Base-by-base conservation (phyloP, 352 stramenopile genomes). In the Thalassiosira delicatula region DNA sequence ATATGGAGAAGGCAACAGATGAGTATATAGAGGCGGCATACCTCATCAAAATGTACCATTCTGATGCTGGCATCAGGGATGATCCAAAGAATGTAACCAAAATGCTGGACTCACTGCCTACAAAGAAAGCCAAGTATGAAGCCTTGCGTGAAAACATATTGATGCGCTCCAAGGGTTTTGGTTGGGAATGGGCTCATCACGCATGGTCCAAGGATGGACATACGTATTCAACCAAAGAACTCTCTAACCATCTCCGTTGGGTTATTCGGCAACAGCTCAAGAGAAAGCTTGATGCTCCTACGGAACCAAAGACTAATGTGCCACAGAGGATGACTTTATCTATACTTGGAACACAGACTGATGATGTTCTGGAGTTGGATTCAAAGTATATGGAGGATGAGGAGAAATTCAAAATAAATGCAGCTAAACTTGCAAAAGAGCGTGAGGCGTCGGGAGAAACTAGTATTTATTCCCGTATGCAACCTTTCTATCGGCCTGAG, bases 121-220 rank as follows among this genome's bases (percentile, higher is more conserved):
- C 49, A 11, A 27, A 66, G 14, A 60, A 14, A 25, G 63, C 63
- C 33, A 61, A 62, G 46, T 49, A 49, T 19, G 30, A 65, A 19
- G 57, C 59, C n/a, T 37, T 79, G 56, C 72, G 73, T 27, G 40
- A 33, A 17, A 79, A 73, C 27, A 79, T 79, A 19, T 23, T 32
- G 4, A 79, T 79, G 33, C 61, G 70, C 25, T 32, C 73, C 23
- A 79, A 74, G 21, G 70, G 70, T 40, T 72, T 79, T 32, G 62
- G 70, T 33, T 79, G 70, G 70, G 53, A 74, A n/a, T 73, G 60
- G 46, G 57, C 17, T 70, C 25, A 44, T 37, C 56, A 78, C 59
- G 17, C 65, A 29, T 82, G 74, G 74, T 70, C 63, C 9, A 70
- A 78, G 35, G 49, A 82, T 61, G 35, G 65, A 23, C 27, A 0